Evolutionary conservation across 108 stramenopile species (phyloP), one percentile per base, ranked within the genome.

Genomic region (Skeletonema marinoi): DNA sequence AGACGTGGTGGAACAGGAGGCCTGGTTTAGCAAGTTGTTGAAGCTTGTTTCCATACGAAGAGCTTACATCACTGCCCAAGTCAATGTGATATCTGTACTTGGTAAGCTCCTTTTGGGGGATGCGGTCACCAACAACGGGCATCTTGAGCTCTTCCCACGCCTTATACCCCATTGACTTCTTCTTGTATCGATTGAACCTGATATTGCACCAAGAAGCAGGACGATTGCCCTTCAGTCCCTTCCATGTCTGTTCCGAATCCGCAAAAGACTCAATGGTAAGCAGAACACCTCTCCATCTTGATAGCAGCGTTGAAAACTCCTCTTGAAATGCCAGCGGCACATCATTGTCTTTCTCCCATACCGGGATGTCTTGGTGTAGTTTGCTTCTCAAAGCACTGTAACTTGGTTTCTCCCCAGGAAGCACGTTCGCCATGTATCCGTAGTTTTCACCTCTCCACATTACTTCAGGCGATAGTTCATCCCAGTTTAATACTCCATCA

Each of bases 391-490:
- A 32, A 30, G 35, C 25, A 32, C n/a, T 68, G 17, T n/a, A 29
- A 35, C 6, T 68, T 6, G 3, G 21, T 14, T 31, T 36, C 48
- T 29, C 5, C 14, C 44, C 21, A 17, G 63, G 63, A 5, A 44
- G 35, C 3, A 64, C 41, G 5, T 8, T 42, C 6, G 63, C 41
- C 21, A 78, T 39, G n/a, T 78, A 78, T 10, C 66, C 66, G 38
- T 60, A 79, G 41, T 79, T 72, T 6, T 65, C 67, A 5, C 78
- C 78, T 14, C 78, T 66, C 78, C 78, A 79, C n/a, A 79, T 48
- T 3, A 79, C 35, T 38, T 79, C 72, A 14, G 73, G 60, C 1
- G 36, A 66, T 54, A 79, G 21, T 2, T 65, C 65, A 73, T 64
- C 32, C 21, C 17, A 64, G 4, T 67, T 32, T 6, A 44, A 12